Base-by-base conservation (phyloP, 257 asterid genomes). In the Osmanthus fragrans region DNA sequence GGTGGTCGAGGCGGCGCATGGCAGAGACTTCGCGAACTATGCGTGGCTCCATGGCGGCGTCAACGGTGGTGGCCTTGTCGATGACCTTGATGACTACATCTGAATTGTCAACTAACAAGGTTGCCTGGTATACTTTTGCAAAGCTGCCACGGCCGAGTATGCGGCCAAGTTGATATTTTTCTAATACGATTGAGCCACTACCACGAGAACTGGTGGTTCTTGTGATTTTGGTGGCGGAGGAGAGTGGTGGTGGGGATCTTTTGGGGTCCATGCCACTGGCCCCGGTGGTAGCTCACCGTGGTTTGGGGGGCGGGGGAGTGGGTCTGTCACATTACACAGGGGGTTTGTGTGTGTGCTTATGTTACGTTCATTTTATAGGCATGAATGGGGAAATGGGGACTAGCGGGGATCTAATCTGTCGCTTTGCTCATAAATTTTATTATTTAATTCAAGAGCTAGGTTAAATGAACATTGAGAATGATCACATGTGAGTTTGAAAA, bases 121-220 rank as follows among this genome's bases (percentile, higher is more conserved):
- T 86, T 58, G 84, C 98, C 7, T 81, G 90, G 83, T 92, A 92
- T 0, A 94, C 98, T 40, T 94, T 94, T 0, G 97, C 98, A 76
- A 94, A 94, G 87, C 94, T 94, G 45, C 98, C 98, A 13, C 98
- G 97, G 83, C 98, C 98, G 37, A 94, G 87, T 29, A 91, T 90
- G 73, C 84, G 91, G 78, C 88, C 86, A 0, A 94, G 87, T 69
- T 90, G 90, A 81, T 94, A 92, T 25, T 88, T 91, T 0, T 90
- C 92, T 68, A 91, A 96, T 51, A 94, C 70, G 42, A 88, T 86
- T 2, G 95, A 79, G 36, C 98, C 92, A 37, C 86, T 85, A 33
- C 88, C 92, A 64, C 82, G 77, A 67, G 87, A 65, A 16, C 92
- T 85, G 63, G 86, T 54, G 77, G 92, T 86, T 74, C 94, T 72